phyloP scores from a whole-genome alignment of 2,329 filamentous ascomycete genomes.

The Tolypocladium sp. region DNA sequence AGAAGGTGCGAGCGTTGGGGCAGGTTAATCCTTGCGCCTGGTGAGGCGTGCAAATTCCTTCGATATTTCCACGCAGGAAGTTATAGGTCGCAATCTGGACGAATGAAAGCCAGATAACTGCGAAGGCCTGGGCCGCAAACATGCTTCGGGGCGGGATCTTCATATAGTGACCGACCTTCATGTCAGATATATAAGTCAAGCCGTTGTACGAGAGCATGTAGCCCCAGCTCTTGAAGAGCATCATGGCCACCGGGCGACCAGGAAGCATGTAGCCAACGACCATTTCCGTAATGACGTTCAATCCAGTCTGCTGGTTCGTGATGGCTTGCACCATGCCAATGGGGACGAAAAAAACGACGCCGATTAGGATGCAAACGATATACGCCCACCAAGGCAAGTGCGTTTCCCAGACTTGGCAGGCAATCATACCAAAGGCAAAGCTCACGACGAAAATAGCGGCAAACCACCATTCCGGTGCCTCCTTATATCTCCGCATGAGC shows the following conservation, averaged over 20 bases:
- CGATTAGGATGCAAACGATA: constrained; percentile 29
- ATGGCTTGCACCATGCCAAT: constrained; percentile 37
- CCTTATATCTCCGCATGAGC: constrained; percentile 47
- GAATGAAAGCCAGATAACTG: constrained; percentile 27
- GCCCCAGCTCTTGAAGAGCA: constrained; percentile 38
- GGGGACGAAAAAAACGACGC: constrained; percentile 29
- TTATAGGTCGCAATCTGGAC: constrained; percentile 27
- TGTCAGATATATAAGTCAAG: constrained; percentile 34
- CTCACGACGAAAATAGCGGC: constrained; percentile 31
- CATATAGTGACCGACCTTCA: constrained; percentile 46
- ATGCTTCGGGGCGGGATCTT: constrained; percentile 41
- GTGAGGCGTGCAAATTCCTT: constrained; percentile 37
- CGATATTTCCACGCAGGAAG: constrained; percentile 35
- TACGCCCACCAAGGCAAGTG: constrained; percentile 34
- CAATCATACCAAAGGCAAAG: constrained; percentile 34
- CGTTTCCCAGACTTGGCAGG: constrained; percentile 24
- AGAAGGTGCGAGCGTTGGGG: constrained; percentile 48
- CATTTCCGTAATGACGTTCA: constrained; percentile 39
- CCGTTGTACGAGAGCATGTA: constrained; percentile 38
- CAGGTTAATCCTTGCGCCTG: constrained; percentile 45
- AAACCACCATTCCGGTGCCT: constrained; percentile 51
- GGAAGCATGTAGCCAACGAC: constrained; percentile 39
- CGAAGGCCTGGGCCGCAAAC: constrained; percentile 33
- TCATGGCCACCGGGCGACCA: constrained; percentile 35
- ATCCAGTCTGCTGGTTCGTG: constrained; percentile 36